Conservation (phyloP, 345 rosid genomes). For the Hypericum androsaemum region DNA sequence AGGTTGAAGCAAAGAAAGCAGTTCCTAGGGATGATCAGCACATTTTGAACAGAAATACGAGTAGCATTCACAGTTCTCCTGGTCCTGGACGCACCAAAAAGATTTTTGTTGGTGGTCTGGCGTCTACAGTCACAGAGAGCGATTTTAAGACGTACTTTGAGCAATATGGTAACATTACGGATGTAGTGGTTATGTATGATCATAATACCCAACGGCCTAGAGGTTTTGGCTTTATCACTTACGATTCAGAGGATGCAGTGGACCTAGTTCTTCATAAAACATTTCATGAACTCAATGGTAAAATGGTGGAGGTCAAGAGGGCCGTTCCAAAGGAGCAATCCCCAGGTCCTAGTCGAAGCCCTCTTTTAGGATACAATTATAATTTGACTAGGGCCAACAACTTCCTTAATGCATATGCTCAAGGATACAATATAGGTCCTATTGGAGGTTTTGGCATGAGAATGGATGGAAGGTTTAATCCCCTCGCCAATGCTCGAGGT, state of each 20-base stretch:
- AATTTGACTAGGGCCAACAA: slow-evolving; percentile 52
- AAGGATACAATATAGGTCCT: slow-evolving; percentile 47
- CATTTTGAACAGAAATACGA: slow-evolving; percentile 40
- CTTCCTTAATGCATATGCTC: slow-evolving; percentile 61
- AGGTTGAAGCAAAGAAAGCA: slow-evolving; percentile 98
- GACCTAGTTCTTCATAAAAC: slow-evolving; percentile 78
- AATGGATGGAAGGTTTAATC: slow-evolving; percentile 70
- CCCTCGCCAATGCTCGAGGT: slow-evolving; percentile 52
- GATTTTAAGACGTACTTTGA: slow-evolving; percentile 81
- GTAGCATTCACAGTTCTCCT: slow-evolving; percentile 53
- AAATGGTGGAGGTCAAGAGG: slow-evolving; percentile 97
- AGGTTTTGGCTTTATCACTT: slow-evolving; percentile 98
- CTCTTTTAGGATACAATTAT: slow-evolving; percentile 47
- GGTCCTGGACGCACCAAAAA: slow-evolving; percentile 58
- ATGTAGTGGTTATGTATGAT: slow-evolving; percentile 97
- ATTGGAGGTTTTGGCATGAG: slow-evolving; percentile 51
- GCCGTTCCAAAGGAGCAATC: slow-evolving; percentile 91
- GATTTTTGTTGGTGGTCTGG: slow-evolving; percentile 90
- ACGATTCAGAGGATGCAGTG: slow-evolving; percentile 83
- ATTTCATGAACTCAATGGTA: slow-evolving; percentile 93
- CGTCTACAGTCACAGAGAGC: slow-evolving; percentile 53
- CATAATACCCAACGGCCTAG: slow-evolving; percentile 97
- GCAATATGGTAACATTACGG: slow-evolving; percentile 75
- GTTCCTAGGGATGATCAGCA: slow-evolving; percentile 86
- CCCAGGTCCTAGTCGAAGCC: slow-evolving; percentile 58